Percentiles rank a stretch among this genome's conserved stretches.
These are phyloP conservation scores for Botrytis squamosa DNA, from an alignment of 2,329 filamentous ascomycete genomes.

Conservation along the genomic window DNA sequence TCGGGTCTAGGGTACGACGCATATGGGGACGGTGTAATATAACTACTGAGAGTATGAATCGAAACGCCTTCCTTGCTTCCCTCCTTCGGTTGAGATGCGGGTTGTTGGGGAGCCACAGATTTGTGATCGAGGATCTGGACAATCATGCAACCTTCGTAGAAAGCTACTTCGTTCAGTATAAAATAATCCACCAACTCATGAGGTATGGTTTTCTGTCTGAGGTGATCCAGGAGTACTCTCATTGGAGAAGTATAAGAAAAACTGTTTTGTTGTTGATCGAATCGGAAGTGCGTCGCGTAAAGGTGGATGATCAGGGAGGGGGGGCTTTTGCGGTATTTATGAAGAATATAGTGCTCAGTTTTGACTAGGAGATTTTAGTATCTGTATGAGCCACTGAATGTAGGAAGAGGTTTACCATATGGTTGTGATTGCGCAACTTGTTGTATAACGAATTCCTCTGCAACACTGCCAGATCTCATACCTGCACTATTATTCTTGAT, in stretches of 20 bases:
- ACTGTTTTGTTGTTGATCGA: constrained; percentile 82
- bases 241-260: constrained; percentile 93
- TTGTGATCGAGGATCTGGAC: constrained; percentile 92
- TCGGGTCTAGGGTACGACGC: constrained; percentile 67
- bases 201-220: constrained; percentile 74
- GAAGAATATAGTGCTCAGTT: constrained; percentile 75
- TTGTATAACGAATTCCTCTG: constrained; percentile 43
- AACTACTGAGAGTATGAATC: constrained; percentile 88
- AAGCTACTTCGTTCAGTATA: constrained; percentile 60
- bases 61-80: constrained; percentile 71
- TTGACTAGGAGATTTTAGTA: constrained; percentile 53
- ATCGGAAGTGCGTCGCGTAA: constrained; percentile 81
- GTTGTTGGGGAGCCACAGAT: constrained; percentile 60
- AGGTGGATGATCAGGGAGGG: constrained; percentile 87
- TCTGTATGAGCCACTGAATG: constrained; percentile 30
- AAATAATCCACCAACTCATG: constrained; percentile 86
- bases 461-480: constrained; percentile 49
- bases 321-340: constrained; percentile 68
- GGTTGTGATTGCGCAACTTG: constrained; percentile 49
- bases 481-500: constrained; percentile 51
- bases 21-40: constrained; percentile 85
- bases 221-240: constrained; percentile 73
- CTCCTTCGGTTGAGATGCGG: constrained; percentile 52
- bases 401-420: constrained; percentile 47
- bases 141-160: constrained; percentile 94